phyloP scores from a whole-genome alignment of 2,329 filamentous ascomycete genomes.

The Cladosporium sp. region DNA sequence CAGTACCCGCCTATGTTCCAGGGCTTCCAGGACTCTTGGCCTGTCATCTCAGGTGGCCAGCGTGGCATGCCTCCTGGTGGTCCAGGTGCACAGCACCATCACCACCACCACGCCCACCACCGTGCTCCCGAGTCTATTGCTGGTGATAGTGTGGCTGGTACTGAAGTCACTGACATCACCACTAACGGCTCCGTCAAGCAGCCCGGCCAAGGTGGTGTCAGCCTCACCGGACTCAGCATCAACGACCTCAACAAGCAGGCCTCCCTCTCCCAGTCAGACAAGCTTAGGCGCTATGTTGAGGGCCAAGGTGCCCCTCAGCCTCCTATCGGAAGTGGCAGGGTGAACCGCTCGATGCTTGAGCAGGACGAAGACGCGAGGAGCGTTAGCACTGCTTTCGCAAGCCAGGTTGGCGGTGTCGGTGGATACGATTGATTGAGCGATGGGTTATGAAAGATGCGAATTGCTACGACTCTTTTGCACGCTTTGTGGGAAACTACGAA shows the following conservation, averaged over 20 bases:
- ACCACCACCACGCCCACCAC: slow-evolving; percentile 19
- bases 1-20: slow-evolving; percentile 91
- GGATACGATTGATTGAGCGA: slow-evolving; percentile 19
- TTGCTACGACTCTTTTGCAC: slow-evolving; percentile 17
- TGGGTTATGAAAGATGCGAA: slow-evolving; percentile 2
- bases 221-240: slow-evolving; percentile 78
- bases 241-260: slow-evolving; percentile 69
- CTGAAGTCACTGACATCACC: slow-evolving; percentile 82
- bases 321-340: slow-evolving; percentile 55
- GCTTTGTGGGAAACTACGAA: slow-evolving; percentile 14
- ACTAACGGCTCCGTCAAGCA: slow-evolving; percentile 70
- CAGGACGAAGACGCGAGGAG: slow-evolving; percentile 94
- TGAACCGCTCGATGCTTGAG: slow-evolving; percentile 46
- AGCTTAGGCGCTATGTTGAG: slow-evolving; percentile 92
- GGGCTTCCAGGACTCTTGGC: slow-evolving; percentile 89
- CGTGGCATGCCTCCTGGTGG: slow-evolving; percentile 63
- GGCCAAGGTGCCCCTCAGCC: slow-evolving; percentile 53
- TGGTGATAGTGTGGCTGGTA: slow-evolving; percentile 89
- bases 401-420: slow-evolving; percentile 70
- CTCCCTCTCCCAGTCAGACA: slow-evolving; percentile 79
- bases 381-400: slow-evolving; percentile 93
- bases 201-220: slow-evolving; percentile 74
- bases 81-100: slow-evolving; percentile 14
- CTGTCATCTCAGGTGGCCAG: slow-evolving; percentile 56
- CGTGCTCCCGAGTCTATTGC: slow-evolving; percentile 64